Evolutionary conservation across 352 stramenopile species (phyloP).

Genomic region (Phytopythium mirpurense): DNA sequence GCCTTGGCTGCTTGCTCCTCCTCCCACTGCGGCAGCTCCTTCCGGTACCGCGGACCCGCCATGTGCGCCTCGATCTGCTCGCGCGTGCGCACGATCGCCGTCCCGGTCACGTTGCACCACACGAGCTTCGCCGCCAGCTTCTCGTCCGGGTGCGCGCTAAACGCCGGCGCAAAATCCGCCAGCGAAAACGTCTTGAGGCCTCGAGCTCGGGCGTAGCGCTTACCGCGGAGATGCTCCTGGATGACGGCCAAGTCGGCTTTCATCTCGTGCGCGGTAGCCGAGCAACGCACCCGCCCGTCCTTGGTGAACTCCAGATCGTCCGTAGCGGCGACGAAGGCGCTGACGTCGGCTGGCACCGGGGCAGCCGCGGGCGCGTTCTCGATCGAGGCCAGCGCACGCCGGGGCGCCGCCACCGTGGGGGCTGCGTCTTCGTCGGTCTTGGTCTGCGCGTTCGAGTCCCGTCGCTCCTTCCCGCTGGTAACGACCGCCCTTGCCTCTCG

Average conservation of each 20-base stretch:
- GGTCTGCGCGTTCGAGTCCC: background rate
- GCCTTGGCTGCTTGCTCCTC: slow-evolving; percentile 35
- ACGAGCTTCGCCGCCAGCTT: slow-evolving; percentile 36
- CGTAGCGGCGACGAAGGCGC: slow-evolving; percentile 32
- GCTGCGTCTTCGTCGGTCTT: background rate
- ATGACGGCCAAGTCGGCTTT: slow-evolving; percentile 50
- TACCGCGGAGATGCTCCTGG: slow-evolving; percentile 43
- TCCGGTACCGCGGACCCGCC: slow-evolving; percentile 40
- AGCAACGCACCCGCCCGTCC: slow-evolving; percentile 49
- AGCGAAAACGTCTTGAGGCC: slow-evolving; percentile 40
- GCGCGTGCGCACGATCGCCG: slow-evolving; percentile 38
- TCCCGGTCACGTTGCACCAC: slow-evolving; percentile 66
- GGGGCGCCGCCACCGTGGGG: background rate
- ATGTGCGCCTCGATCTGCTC: slow-evolving; percentile 56
- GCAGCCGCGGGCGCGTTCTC: background rate
- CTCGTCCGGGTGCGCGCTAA: slow-evolving; percentile 51
- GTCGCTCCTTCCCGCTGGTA: background rate
- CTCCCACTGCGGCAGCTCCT: slow-evolving; percentile 49
- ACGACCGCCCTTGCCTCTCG: background rate
- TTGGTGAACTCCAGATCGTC: slow-evolving; percentile 39
- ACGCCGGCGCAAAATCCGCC: slow-evolving; percentile 55
- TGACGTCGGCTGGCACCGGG: slow-evolving; percentile 20
- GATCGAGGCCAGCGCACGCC: slow-evolving; percentile 1
- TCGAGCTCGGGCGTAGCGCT: slow-evolving; percentile 47
- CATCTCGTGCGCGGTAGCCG: slow-evolving; percentile 64